A percentile compares a stretch with the other conserved stretches of the same genome.
Conservation (phyloP, 2,329 filamentous ascomycete genomes). For the Aspergillus awamori region DNA sequence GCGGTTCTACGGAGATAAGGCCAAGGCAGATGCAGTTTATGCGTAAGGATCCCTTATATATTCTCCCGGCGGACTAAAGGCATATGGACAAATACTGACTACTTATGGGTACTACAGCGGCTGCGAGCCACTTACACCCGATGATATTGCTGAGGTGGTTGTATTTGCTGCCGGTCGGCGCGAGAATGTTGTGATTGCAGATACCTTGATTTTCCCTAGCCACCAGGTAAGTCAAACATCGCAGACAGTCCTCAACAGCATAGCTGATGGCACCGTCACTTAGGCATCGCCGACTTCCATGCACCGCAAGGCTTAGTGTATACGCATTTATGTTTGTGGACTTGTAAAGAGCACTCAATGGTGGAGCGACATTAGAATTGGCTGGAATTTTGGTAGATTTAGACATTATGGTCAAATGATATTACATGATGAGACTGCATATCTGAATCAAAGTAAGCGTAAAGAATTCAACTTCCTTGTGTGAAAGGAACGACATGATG, state of each 20-base stretch:
- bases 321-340: neutral
- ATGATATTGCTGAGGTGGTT: slow-evolving; percentile 87
- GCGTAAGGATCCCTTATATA: slow-evolving; percentile 56
- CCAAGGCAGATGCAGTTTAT: slow-evolving; percentile 88
- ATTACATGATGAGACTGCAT: neutral
- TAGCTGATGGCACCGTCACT: slow-evolving; percentile 6
- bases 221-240: slow-evolving; percentile 69
- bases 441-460: neutral
- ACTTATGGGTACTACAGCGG: slow-evolving; percentile 52
- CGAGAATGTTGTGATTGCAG: slow-evolving; percentile 89
- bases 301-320: slow-evolving; percentile 14
- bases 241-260: neutral
- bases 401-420: neutral
- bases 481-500: too few species aligned
- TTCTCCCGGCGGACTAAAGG: neutral
- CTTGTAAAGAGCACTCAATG: neutral
- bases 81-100: neutral
- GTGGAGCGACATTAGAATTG: neutral
- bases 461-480: neutral
- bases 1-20: slow-evolving; percentile 83
- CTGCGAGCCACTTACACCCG: slow-evolving; percentile 79
- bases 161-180: slow-evolving; percentile 82
- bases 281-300: slow-evolving; percentile 21
- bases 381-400: neutral
- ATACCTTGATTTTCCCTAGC: slow-evolving; percentile 83